Conservation (phyloP, 768 basidiomycete species). For the Mycena polygramma region DNA sequence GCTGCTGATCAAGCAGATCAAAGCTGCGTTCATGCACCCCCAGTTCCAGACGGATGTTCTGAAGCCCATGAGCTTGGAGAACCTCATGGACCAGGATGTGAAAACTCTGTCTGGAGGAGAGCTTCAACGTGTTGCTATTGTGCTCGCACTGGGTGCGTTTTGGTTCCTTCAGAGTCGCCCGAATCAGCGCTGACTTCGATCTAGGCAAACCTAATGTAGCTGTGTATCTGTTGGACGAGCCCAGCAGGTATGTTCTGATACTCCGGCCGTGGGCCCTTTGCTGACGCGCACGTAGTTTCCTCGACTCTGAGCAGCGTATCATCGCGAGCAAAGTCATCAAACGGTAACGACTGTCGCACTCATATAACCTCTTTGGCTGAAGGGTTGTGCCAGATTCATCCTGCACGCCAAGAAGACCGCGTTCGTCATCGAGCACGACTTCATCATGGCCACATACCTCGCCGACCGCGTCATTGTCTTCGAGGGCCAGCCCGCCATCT, state of each 20-base stretch:
- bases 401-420: conserved; percentile 98
- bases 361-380: conserved; percentile 17
- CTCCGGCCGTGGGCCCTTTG: conserved; percentile 1
- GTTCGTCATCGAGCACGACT: conserved; percentile 99
- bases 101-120: conserved; percentile 99
- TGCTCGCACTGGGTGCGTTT: conserved; percentile 83
- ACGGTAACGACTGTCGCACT: conserved; percentile 61
- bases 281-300: conserved; percentile 67
- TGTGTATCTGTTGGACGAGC: conserved; percentile 97
- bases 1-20: conserved; percentile 95
- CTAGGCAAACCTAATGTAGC: conserved; percentile 81
- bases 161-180: background rate
- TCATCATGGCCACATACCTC: conserved; percentile 99
- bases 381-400: conserved; percentile 72
- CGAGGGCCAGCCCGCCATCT: conserved; percentile 86
- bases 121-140: conserved; percentile 96
- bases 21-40: conserved; percentile 97
- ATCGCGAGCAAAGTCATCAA: conserved; percentile 98
- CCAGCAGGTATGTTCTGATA: conserved; percentile 70
- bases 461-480: conserved; percentile 98
- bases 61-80: conserved; percentile 96
- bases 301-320: conserved; percentile 99
- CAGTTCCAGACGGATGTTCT: conserved; percentile 99
- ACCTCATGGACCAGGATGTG: conserved; percentile 97
- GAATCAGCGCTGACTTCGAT: conserved; percentile 24